A percentile compares a stretch with the other conserved stretches of the same genome.
These are phyloP conservation scores for Tephrocybe sp. DNA, from an alignment of 768 basidiomycete species.

Conservation along the genomic window DNA sequence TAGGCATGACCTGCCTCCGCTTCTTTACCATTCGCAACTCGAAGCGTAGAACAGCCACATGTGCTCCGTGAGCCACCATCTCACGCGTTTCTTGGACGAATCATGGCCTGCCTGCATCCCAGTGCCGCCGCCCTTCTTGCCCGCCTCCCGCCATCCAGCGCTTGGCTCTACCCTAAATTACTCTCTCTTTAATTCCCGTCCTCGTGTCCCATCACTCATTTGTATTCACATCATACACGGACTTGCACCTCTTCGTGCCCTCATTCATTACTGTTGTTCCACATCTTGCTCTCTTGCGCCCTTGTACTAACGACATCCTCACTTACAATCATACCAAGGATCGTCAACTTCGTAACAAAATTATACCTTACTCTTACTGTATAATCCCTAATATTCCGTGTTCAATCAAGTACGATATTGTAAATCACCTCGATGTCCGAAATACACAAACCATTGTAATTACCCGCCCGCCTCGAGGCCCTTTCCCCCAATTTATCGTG, in stretches of 20 bases:
- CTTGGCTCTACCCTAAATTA: conserved; percentile 3
- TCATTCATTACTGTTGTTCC: neutral
- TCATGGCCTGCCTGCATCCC: neutral
- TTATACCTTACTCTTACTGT: conserved; percentile 8
- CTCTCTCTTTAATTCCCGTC: conserved; percentile 1
- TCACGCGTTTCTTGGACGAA: conserved; percentile 2
- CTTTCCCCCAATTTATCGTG: too few relatives aligned
- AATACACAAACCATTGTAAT: too few relatives aligned
- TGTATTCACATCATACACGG: conserved; percentile 9
- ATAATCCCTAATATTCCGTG: conserved; percentile 7
- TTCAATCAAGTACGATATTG: neutral
- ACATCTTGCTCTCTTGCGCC: neutral
- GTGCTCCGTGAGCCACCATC: neutral
- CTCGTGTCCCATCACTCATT: conserved; percentile 5
- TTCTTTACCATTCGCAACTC: conserved; percentile 47
- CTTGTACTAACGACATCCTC: neutral
- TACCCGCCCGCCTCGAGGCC: too few relatives aligned
- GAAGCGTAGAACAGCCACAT: conserved; percentile 13
- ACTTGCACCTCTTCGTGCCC: neutral
- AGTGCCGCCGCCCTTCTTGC: conserved; percentile 3
- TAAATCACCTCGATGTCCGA: too few relatives aligned
- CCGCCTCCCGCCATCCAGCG: neutral
- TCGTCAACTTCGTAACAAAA: neutral
- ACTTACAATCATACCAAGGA: too few relatives aligned
- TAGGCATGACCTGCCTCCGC: conserved; percentile 49